Percentiles rank a stretch among this genome's conserved stretches.
Conservation (phyloP, 1,284 basidiomycete species). For the Pseudozyma pruni region DNA sequence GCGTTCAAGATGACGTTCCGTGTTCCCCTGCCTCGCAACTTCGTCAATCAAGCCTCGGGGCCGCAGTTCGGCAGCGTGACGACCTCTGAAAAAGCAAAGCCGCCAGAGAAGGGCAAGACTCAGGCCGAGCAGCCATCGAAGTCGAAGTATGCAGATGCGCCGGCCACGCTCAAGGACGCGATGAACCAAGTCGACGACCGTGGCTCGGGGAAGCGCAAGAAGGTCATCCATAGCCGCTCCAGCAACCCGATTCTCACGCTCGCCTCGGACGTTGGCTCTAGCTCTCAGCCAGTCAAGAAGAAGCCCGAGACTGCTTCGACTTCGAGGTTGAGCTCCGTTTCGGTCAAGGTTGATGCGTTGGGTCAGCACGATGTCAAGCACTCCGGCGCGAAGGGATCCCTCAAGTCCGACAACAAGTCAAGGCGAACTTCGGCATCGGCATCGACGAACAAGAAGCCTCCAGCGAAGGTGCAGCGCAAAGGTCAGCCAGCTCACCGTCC, state of each 20-base stretch:
- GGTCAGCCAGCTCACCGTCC: not conserved
- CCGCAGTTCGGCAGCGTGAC: too few relatives aligned
- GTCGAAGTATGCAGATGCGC: too few relatives aligned
- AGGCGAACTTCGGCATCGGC: not conserved
- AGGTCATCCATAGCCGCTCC: not conserved
- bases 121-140: too few relatives aligned
- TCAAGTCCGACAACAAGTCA: not conserved
- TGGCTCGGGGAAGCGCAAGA: conserved; percentile 2
- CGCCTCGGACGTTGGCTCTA: not conserved
- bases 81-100: too few relatives aligned
- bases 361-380: too few relatives aligned
- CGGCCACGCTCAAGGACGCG: too few relatives aligned
- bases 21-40: not conserved
- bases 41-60: too few relatives aligned
- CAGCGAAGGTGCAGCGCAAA: not conserved
- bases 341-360: not conserved
- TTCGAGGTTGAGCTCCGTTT: not conserved
- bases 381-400: too few relatives aligned
- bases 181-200: too few relatives aligned
- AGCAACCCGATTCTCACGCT: not conserved
- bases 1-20: not conserved
- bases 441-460: not conserved
- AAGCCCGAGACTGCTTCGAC: not conserved
- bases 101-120: too few relatives aligned
- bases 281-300: conserved; percentile 7